These are phyloP conservation scores for Sporisorium scitamineum DNA, from an alignment of 1,284 basidiomycete species.

Conservation along the genomic window DNA sequence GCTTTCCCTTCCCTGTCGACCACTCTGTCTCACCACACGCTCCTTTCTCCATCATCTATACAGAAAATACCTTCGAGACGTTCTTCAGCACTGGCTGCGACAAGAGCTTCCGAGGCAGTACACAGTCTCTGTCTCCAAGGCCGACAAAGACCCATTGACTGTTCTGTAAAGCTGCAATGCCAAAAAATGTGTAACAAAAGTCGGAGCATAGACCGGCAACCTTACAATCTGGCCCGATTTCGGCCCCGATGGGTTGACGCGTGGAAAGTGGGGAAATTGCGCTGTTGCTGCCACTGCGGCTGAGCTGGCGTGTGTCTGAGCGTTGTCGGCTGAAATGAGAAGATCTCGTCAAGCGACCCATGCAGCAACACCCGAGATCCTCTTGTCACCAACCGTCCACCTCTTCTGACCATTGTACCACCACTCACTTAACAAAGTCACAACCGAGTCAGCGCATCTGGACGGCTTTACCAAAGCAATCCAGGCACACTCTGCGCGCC, in stretches of 20 bases:
- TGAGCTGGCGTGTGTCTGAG: not conserved
- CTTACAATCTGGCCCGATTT: constrained; percentile 1
- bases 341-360: not conserved
- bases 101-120: constrained; percentile 19
- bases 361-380: not conserved
- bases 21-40: not conserved
- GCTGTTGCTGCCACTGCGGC: not conserved
- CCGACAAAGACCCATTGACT: constrained; percentile 46
- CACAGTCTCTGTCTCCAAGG: constrained; percentile 29
- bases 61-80: constrained; percentile 54
- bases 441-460: not conserved
- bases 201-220: not conserved
- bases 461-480: no score
- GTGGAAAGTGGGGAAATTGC: constrained; percentile 22
- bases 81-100: constrained; percentile 47
- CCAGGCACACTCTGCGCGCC: not conserved
- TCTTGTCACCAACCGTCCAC: not conserved
- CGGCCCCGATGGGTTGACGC: constrained; percentile 4
- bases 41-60: not conserved
- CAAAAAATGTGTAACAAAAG: not conserved
- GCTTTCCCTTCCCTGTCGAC: not conserved
- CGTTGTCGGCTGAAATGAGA: not conserved
- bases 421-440: not conserved
- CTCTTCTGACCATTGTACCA: not conserved
- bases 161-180: constrained; percentile 28